A percentile compares a stretch with the other conserved stretches of the same genome.
Evolutionary conservation across 805 yeast genomes (phyloP).

Genomic region (Metschnikowia bowlesiae): DNA sequence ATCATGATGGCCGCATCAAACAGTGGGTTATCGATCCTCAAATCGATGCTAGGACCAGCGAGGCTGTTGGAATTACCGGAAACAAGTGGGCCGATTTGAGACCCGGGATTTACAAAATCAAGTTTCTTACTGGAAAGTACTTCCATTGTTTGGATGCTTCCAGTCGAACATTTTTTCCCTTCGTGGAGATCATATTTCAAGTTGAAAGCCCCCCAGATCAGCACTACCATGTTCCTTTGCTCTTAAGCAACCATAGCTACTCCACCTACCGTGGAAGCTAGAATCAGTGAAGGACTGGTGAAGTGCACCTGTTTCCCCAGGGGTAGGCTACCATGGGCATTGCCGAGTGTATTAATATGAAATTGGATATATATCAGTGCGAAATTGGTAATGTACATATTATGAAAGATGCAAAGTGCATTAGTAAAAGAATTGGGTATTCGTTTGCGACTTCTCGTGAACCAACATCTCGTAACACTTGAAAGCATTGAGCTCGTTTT

Average conservation of each 20-base stretch:
- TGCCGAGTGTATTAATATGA: not conserved
- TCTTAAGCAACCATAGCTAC: constrained; percentile 81
- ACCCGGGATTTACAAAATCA: constrained; percentile 69
- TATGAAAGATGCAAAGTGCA: not conserved
- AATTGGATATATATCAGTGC: no score
- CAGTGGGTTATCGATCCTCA: constrained; percentile 55
- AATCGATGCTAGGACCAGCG: constrained; percentile 10
- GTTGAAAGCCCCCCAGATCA: constrained; percentile 63
- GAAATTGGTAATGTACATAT: not conserved
- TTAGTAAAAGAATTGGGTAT: constrained; percentile 63
- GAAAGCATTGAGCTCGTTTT: constrained; percentile 59
- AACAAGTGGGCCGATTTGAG: constrained; percentile 44
- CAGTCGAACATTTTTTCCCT: constrained; percentile 72
- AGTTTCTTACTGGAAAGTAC: constrained; percentile 72
- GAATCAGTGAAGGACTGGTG: not conserved
- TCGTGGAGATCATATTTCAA: constrained; percentile 72
- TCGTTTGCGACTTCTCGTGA: constrained; percentile 53
- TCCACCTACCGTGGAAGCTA: constrained; percentile 86
- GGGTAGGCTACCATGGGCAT: not conserved
- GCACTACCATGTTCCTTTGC: constrained; percentile 87
- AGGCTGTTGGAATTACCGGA: constrained; percentile 26
- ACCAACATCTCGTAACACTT: constrained; percentile 66
- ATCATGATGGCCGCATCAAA: constrained; percentile 74
- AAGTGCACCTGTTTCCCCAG: no score
- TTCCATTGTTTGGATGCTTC: constrained; percentile 32